Evolutionary conservation across 345 rosid species (phyloP), one percentile per base, ranked within the genome.

Genomic region (Bruguiera gymnorhiza): DNA sequence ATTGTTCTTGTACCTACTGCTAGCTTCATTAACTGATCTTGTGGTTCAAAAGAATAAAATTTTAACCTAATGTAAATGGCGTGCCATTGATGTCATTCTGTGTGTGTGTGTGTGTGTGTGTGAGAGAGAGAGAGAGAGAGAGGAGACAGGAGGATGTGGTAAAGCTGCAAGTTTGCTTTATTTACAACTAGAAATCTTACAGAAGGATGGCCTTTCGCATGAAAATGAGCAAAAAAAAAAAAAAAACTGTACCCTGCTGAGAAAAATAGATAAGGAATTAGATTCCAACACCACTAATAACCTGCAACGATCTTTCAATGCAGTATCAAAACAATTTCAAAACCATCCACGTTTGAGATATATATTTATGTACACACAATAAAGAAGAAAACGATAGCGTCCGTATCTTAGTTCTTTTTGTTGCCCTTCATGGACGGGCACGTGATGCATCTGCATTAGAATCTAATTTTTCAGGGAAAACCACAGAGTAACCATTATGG

Each of bases 201-300:
- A 69, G 34, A 48, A 34, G 57, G 56, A 8, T 27, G 60, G 75
- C 75, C 74, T 79, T 81, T 68, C 37, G 20, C 79, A 79, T 75
- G 48, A 84, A 81, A 79, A 73, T 81, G 51, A 65, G 75, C 48
- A 43, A 43, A 43, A 43, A 43, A 43, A 43, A 43, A 60, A 75
- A 43, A 77, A 62, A 39, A 55, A 26, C 39, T 61, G 76, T 64
- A 71, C 58, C 11, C 70, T 68, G 34, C 43, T 52, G 15, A 50
- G 31, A 48, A n/a, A 15, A 68, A 67, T 53, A 30, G 46, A 37
- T 50, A 59, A 60, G 73, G 85, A 84, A 79, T 84, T 79, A 54
- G 85, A 77, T 84, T 77, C 87, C 82, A 11, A 13, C 70, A 20
- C 80, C 77, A 73, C 79, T 72, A 63, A 54, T 56, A 46, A 30